Evolutionary conservation across 2,329 filamentous ascomycete species (phyloP).

Genomic region (Incumbomyces delicatus): DNA sequence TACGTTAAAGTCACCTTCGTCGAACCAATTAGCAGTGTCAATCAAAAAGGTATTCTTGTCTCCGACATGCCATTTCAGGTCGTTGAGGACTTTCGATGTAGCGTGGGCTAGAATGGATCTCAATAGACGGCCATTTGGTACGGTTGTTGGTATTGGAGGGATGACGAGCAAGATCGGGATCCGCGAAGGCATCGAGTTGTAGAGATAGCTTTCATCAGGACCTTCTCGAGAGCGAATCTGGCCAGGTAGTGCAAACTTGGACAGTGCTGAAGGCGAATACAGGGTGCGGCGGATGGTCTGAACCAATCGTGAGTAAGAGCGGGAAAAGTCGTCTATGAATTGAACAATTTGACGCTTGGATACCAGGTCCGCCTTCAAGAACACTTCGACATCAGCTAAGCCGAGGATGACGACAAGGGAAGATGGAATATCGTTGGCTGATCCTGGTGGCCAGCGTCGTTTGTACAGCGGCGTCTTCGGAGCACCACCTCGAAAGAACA

Average conservation of each 20-base stretch:
- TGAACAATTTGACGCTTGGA: slow-evolving; percentile 2
- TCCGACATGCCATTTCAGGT: slow-evolving; percentile 25
- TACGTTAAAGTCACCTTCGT: slow-evolving; percentile 19
- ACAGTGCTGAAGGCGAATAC: slow-evolving; percentile 18
- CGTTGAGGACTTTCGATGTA: slow-evolving; percentile 21
- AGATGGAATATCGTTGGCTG: slow-evolving; percentile 24
- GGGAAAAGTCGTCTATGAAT: slow-evolving; percentile 11
- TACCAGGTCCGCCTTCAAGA: not conserved
- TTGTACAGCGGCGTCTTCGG: slow-evolving; percentile 24
- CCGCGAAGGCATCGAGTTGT: slow-evolving; percentile 19
- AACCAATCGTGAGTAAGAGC: slow-evolving; percentile 26
- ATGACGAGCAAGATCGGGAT: slow-evolving; percentile 30
- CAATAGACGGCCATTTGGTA: slow-evolving; percentile 25
- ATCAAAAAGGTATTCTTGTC: slow-evolving; percentile 30
- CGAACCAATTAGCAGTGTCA: slow-evolving; percentile 32
- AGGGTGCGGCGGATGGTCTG: slow-evolving; percentile 24
- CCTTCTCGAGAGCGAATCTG: slow-evolving; percentile 3
- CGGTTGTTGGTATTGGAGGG: slow-evolving; percentile 23
- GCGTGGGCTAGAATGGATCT: slow-evolving; percentile 11
- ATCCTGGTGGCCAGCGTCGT: slow-evolving; percentile 27
- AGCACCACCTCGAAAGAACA: slow-evolving; percentile 20
- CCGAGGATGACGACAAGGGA: slow-evolving; percentile 23
- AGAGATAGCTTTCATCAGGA: slow-evolving; percentile 14
- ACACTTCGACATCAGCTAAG: slow-evolving; percentile 8
- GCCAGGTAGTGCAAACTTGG: not conserved